These are phyloP conservation scores for Neopestalotiopsis rosae DNA, from an alignment of 2,329 filamentous ascomycete genomes.

Conservation along the genomic window DNA sequence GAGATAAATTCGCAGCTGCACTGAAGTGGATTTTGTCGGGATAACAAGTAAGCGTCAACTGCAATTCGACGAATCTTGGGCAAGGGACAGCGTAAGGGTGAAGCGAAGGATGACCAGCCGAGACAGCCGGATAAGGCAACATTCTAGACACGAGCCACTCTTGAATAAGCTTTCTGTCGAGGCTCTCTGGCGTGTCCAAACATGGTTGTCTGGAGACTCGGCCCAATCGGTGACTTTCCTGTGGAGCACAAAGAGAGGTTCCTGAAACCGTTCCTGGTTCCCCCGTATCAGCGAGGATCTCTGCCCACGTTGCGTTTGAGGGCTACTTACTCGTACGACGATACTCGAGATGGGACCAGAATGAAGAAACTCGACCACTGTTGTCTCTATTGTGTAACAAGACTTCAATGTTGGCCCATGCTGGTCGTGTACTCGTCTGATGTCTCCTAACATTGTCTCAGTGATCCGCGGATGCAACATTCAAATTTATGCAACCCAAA, in stretches of 20 bases:
- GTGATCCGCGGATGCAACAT: slow-evolving; percentile 6
- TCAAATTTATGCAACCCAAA: slow-evolving; percentile 1
- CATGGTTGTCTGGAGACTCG: neutral
- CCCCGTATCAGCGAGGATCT: slow-evolving; percentile 4
- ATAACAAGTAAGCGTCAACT: neutral
- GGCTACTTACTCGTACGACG: slow-evolving; percentile 7
- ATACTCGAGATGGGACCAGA: slow-evolving; percentile 8
- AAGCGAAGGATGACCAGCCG: neutral
- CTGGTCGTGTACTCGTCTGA: slow-evolving; percentile 3
- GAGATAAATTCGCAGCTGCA: too few relatives aligned
- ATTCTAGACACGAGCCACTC: neutral
- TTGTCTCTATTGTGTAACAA: slow-evolving; percentile 10
- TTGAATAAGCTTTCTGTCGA: slow-evolving; percentile 8
- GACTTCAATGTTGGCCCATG: neutral
- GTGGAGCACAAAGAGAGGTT: neutral
- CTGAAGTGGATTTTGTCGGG: neutral
- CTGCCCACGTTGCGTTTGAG: neutral
- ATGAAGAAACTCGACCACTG: neutral
- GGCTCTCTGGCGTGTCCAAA: neutral
- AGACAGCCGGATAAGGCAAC: slow-evolving; percentile 1
- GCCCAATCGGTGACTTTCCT: slow-evolving; percentile 8
- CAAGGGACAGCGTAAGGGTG: too few relatives aligned
- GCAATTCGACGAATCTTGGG: neutral
- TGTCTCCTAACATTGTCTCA: slow-evolving; percentile 1
- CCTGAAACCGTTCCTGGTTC: slow-evolving; percentile 1